Percentiles rank a stretch among this genome's conserved stretches.
phyloP scores from a whole-genome alignment of 2,329 filamentous ascomycete species.

The Aspergillus piperis region DNA sequence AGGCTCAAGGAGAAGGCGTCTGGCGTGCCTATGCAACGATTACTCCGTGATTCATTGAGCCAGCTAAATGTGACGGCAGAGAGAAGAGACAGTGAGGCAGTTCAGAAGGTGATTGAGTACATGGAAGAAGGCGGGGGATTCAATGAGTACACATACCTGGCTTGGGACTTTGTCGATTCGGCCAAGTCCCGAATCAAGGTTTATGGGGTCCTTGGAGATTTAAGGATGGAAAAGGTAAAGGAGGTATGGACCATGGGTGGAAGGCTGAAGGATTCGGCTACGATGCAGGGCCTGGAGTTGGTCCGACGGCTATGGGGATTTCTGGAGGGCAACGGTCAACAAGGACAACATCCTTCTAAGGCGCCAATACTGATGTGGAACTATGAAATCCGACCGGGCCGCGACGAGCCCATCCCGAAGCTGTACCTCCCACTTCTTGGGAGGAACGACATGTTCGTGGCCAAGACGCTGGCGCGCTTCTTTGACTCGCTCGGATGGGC shows the following conservation, averaged over 20 bases:
- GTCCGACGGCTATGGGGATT: conserved; percentile 2
- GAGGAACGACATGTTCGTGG: background rate
- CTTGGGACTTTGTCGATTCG: conserved; percentile 1
- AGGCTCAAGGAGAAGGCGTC: background rate
- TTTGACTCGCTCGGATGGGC: background rate
- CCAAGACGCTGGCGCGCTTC: background rate
- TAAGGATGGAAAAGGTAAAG: background rate
- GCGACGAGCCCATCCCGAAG: background rate
- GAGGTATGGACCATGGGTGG: conserved; percentile 3
- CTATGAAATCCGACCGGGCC: background rate
- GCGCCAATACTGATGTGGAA: background rate
- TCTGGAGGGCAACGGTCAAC: background rate
- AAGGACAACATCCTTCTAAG: background rate
- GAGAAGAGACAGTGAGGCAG: background rate
- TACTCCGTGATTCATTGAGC: background rate
- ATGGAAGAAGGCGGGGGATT: background rate
- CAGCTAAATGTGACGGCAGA: background rate
- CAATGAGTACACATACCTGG: conserved; percentile 6
- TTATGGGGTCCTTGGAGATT: background rate
- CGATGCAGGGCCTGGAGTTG: background rate
- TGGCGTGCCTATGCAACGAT: background rate
- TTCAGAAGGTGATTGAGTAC: background rate
- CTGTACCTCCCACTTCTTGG: background rate
- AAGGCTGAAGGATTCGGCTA: background rate
- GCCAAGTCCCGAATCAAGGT: conserved; percentile 1